Base-by-base conservation (phyloP, 345 rosid species). In the Euclidium syriacum region DNA sequence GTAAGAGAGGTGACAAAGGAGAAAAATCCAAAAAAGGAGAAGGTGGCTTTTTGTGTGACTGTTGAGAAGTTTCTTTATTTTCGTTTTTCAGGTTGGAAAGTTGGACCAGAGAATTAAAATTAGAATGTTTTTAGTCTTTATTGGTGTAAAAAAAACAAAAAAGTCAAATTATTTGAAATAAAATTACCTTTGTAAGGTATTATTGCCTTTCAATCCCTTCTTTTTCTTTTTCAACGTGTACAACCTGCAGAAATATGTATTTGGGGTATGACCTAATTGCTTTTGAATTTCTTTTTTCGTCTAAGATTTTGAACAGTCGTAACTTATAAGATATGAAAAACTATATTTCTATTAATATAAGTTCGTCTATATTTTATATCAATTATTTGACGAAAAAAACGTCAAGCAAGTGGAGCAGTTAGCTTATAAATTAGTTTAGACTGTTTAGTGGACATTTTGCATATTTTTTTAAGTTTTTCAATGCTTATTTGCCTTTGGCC, bases 351-450 rank as follows among this genome's bases (percentile, higher is more conserved):
- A n/a, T n/a, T n/a, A n/a, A n/a, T n/a, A n/a, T n/a, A n/a, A n/a
- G n/a, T n/a, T n/a, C n/a, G n/a, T n/a, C n/a, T n/a, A n/a, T n/a
- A n/a, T n/a, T n/a, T n/a, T n/a, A n/a, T n/a, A n/a, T n/a, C n/a
- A n/a, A n/a, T n/a, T n/a, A n/a, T n/a, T n/a, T n/a, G n/a, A n/a
- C n/a, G n/a, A 22, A 14, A 30, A 23, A 3, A 33, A 7, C 23
- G 23, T 12, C 4, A 35, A 39, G 38, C 63, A 62, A 54, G 58
- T 54, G 74, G 69, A 70, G 69, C 35, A 55, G 73, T 25, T 30
- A 14, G 63, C 30, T 51, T 49, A 14, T 49, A 23, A 12, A 49
- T 18, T 32, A 51, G 33, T 60, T 42, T 35, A n/a, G n/a, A n/a
- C n/a, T n/a, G n/a, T 35, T 12, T 33, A 48, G 10, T 8, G 7